Base-by-base conservation (phyloP, 2,329 filamentous ascomycete species). In the Daldinia sp. region DNA sequence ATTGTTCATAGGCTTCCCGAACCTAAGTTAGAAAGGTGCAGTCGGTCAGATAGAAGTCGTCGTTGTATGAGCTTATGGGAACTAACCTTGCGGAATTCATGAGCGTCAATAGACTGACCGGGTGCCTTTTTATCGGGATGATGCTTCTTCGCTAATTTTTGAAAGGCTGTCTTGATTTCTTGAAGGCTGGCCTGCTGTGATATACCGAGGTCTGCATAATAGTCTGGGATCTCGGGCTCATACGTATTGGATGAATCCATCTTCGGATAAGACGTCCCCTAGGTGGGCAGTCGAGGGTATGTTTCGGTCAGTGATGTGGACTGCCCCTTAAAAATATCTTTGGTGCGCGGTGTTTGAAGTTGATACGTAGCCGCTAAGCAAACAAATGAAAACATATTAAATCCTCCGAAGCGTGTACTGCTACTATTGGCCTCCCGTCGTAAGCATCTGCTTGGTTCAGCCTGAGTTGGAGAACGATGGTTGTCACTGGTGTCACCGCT, bases 111-210 rank as follows among this genome's bases (percentile, higher is more conserved):
- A 35, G 53, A 48, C 18, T 63, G 26, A 1, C 66, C 66, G 3
- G 66, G 66, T 6, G 66, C 66, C 15, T 56, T 62, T 30, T 69
- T 69, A 39, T 69, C 66, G 3, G 66, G 66, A n/a, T 69, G 66
- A 13, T 69, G 55, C 41, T 60, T 33, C 20, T 12, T 69, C 13
- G 66, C 66, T 33, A 69, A 48, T 15, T 39, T 62, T 23, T 23
- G 35, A 30, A 66, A 69, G 7, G 66, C 62, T 30, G n/a, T n/a
- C 37, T 60, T 69, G 54, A 69, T 66, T 54, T 69, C 62, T 55
- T 58, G 63, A 57, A 35, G 4, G 18, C 18, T 66, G 51, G 66
- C 62, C 13, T 66, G 58, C 20, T 65, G 62, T 6, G 48, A 15
- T 13, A 69, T 13, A 33, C 55, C 58, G 4, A 69, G 37, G 13